Base-by-base conservation (phyloP, 306 rosid species). In the Rubus parviflorus region DNA sequence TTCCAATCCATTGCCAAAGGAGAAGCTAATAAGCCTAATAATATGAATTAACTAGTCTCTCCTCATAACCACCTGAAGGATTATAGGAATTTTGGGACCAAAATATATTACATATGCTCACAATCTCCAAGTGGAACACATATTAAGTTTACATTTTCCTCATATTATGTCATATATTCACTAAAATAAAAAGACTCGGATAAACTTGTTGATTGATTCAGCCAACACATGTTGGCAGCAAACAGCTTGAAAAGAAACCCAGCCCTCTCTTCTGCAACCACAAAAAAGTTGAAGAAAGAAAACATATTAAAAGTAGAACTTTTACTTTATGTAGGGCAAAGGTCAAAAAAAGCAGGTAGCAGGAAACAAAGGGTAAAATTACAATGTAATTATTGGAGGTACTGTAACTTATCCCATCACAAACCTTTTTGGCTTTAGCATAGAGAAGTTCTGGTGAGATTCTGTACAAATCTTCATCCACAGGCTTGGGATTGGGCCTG, bases 381-480 rank as follows among this genome's bases (percentile, higher is more conserved):
- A 11, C 35, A 53, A 72, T 37, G n/a, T 72, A 3, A 53, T n/a
- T 64, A 40, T 72, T 38, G 63, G 9, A 56, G 42, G 8, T 22
- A 25, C 49, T 38, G 25, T 40, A 53, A 40, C 0, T 53, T 48
- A 16, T 70, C 42, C 46, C 14, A 42, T 20, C 15, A 56, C 56
- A 56, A 43, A 90, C 98, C 97, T 92, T 95, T 89, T 79, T 95
- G 73, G 89, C 60, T 64, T 89, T 92, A 4, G 83, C 90, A 54
- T 47, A 86, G 79, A 85, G 88, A 52, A 88, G 82, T 19, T 84
- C 88, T 0, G 97, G 97, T 17, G 97, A 90, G 48, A 95, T 90
- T 80, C 81, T 87, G 74, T 95, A 95, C 71, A 95, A 82, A 74
- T 95, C 98, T 77, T 92, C 97, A 14, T 95, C 97, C 58, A 89